Conservation (phyloP, 2,329 filamentous ascomycete genomes). For the Fusarium sp. region DNA sequence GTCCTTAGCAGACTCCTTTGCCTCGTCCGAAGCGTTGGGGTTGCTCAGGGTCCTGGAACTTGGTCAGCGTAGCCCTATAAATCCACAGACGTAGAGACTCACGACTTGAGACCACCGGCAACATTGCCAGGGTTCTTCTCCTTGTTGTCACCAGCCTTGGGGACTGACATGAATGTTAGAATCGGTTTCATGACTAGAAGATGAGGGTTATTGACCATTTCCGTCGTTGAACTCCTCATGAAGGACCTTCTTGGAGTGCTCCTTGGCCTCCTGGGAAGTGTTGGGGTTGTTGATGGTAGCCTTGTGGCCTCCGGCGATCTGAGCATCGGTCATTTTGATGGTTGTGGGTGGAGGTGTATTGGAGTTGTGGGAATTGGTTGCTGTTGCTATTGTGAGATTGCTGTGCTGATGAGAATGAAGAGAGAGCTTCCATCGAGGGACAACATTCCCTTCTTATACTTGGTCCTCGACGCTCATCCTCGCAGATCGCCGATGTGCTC, state of each 20-base stretch:
- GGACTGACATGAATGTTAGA: slow-evolving; percentile 32
- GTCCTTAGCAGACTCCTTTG: slow-evolving; percentile 63
- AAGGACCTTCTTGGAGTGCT: slow-evolving; percentile 62
- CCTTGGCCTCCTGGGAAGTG: slow-evolving; percentile 62
- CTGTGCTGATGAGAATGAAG: slow-evolving; percentile 8
- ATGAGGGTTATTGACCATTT: slow-evolving; percentile 42
- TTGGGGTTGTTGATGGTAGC: slow-evolving; percentile 65
- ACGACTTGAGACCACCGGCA: slow-evolving; percentile 61
- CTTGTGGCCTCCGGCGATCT: slow-evolving; percentile 66
- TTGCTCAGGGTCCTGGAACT: slow-evolving; percentile 58
- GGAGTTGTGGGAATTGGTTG: not conserved
- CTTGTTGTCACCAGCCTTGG: slow-evolving; percentile 46
- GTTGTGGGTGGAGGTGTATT: slow-evolving; percentile 11
- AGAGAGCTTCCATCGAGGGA: not conserved
- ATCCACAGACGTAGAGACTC: slow-evolving; percentile 34
- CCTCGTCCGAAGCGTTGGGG: slow-evolving; percentile 63
- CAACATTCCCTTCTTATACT: slow-evolving; percentile 29
- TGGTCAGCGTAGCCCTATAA: not conserved
- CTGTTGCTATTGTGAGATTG: not conserved
- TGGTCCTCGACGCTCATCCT: not conserved
- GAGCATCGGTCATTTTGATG: slow-evolving; percentile 58
- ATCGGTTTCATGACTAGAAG: not conserved
- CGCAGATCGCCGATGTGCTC: slow-evolving; percentile 5
- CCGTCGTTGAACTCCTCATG: slow-evolving; percentile 58
- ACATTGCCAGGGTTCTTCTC: slow-evolving; percentile 64